Base-by-base conservation (phyloP, 495 filamentous ascomycete species). In the Endocarpon pusillum region DNA sequence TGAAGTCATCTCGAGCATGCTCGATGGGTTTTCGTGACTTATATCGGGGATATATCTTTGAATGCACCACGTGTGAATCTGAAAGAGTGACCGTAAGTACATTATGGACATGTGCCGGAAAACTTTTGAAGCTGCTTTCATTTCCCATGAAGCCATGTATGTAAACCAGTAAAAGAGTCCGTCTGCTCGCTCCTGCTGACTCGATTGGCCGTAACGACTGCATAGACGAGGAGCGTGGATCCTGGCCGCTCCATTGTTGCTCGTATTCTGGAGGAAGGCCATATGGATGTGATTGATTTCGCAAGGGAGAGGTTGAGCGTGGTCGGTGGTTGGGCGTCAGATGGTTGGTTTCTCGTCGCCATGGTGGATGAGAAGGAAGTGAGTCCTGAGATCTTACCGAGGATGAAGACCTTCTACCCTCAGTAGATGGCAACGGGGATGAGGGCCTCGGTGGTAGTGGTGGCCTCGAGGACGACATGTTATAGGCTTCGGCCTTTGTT, bases 81-180 rank as follows among this genome's bases (percentile, higher is more conserved):
- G 56, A 54, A 32, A 94, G 49, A 0, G 71, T 62, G 2, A 65
- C 54, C n/a, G 73, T 74, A 21, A 93, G 57, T 16, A 81, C 58
- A 47, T 72, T 68, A 55, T 96, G 87, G 0, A 94, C 67, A 53
- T 96, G 84, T 3, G 75, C 76, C 1, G 87, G 87, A 41, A 94
- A 87, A 19, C 73, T 75, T 38, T 77, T 73, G 45, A 96, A 96
- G 41, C 78, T 86, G 11, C 75, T 75, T 53, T 91, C 83, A 32
- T 78, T 77, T 19, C 87, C 87, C 71, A 85, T 81, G 58, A 94
- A 94, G 27, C 87, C 87, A 57, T 93, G 85, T 44, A 96, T 74
- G 48, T 83, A 94, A 16, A 96, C 55, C 7, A 94, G 43, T 1
- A 96, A 61, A 9, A 96, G 60, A 19, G 57, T 78, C 37, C 85